These are phyloP conservation scores for Plenodomus tracheiphilus DNA, from an alignment of 2,329 filamentous ascomycete genomes.

Conservation along the genomic window DNA sequence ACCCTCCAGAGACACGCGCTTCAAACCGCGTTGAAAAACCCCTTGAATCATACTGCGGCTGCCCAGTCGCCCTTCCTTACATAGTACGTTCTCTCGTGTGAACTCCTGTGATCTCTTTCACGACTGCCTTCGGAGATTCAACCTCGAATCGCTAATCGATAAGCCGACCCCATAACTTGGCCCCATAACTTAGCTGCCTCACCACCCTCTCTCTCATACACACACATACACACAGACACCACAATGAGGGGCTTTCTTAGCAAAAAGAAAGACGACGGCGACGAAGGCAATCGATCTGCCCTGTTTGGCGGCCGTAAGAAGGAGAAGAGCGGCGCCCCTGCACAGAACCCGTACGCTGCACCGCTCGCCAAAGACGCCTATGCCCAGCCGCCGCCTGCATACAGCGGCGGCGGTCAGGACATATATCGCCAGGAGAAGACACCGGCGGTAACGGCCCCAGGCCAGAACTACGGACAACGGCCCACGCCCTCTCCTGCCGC, in stretches of 20 bases:
- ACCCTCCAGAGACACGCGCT: conserved; percentile 1
- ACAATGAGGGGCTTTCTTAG: conserved; percentile 54
- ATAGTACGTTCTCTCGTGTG: too few species aligned
- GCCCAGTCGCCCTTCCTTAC: background rate
- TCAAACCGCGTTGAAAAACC: conserved; percentile 26
- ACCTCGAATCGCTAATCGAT: too few species aligned
- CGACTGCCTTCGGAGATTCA: too few species aligned
- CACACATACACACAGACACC: background rate
- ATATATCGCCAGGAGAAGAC: conserved; percentile 48
- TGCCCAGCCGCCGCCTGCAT: conserved; percentile 49
- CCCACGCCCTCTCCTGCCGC: conserved; percentile 31
- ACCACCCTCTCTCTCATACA: background rate
- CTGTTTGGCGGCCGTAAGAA: conserved; percentile 60
- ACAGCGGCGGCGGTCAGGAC: conserved; percentile 39
- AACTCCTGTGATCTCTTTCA: too few species aligned
- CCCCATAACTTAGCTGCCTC: conserved; percentile 19
- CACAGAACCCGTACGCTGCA: conserved; percentile 51
- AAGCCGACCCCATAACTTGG: conserved; percentile 12
- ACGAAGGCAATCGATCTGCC: conserved; percentile 59
- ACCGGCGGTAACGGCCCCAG: conserved; percentile 47
- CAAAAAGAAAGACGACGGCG: conserved; percentile 58
- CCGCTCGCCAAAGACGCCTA: conserved; percentile 57
- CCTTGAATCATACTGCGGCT: conserved; percentile 5
- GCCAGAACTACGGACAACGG: conserved; percentile 46
- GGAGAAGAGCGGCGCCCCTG: conserved; percentile 54